Conservation (phyloP, 176 grass and related monocot species). For the Carex myosuroides region DNA sequence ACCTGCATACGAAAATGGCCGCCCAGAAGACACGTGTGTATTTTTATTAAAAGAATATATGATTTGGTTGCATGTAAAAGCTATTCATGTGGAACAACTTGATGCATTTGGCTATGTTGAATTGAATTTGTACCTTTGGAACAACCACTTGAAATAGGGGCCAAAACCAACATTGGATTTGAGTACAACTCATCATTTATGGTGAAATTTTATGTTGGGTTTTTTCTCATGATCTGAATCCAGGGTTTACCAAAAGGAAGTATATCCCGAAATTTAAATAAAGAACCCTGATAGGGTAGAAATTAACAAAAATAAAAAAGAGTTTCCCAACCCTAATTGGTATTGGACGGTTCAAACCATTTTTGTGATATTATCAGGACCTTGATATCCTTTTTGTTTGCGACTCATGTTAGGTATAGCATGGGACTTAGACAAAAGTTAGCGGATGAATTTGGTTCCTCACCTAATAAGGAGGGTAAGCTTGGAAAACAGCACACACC, state of each 20-base stretch:
- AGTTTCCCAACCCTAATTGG: not conserved
- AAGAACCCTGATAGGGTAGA: not conserved
- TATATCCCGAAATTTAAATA: not conserved
- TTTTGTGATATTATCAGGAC: not conserved
- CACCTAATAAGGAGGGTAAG: conserved; percentile 71
- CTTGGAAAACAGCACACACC: conserved; percentile 59
- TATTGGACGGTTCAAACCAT: not conserved
- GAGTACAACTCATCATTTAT: not conserved
- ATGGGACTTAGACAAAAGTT: conserved; percentile 89
- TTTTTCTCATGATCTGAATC: not conserved
- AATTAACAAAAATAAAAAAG: not conserved
- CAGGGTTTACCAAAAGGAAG: not conserved
- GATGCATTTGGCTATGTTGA: not conserved
- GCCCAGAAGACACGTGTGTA: conserved; percentile 71
- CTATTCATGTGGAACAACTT: conserved; percentile 2
- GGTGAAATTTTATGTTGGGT: not conserved
- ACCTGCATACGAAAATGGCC: conserved; percentile 67
- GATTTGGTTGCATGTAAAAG: not conserved
- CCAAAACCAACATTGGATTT: not conserved
- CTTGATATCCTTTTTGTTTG: conserved; percentile 9
- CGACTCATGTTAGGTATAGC: conserved; percentile 65
- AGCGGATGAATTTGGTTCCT: conserved; percentile 74
- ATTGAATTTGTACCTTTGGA: not conserved
- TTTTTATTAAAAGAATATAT: conserved; percentile 14
- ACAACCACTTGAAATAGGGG: not conserved